Base-by-base conservation (phyloP, 2,329 filamentous ascomycete genomes). In the Botryotinia narcissicola region DNA sequence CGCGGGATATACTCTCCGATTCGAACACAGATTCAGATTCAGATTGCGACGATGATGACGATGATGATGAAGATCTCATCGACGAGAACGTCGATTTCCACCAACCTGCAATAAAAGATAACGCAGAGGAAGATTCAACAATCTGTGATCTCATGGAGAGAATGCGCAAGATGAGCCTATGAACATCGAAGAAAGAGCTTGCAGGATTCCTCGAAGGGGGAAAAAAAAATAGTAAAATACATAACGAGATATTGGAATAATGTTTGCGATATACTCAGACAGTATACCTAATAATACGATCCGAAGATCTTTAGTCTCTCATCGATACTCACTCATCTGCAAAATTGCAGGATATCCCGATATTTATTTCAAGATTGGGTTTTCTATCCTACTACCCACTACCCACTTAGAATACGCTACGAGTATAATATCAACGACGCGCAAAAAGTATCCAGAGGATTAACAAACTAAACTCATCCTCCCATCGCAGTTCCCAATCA, bases 391-490 rank as follows among this genome's bases (percentile, higher is more conserved):
- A n/a, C 48, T n/a, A n/a, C n/a, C n/a, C n/a, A n/a, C n/a, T n/a
- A 2, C 48, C 4, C 0, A 54, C 5, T 54, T n/a, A 12, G 12
- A 14, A n/a, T 16, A 6, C 12, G 25, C 4, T 51, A 35, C 35
- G 35, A 6, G 3, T 35, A 51, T 1, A 51, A 51, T 14, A n/a
- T 10, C 25, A 4, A n/a, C 10, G 25, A 14, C 25, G 6, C n/a
- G 22, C 48, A n/a, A 3, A n/a, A 12, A 51, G 9, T 12, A 0
- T 9, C 5, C 22, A 1, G 25, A n/a, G 5, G 10, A 25, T n/a
- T 0, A 12, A 51, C 10, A 51, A 51, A 4, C 22, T 4, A 51
- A 51, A 10, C 22, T 9, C 44, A 9, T 8, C 9, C 46, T 51
- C 4, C 46, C 3, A 51, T 51, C 46, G 4, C 46, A 25, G 3